A percentile compares a stretch with the other conserved stretches of the same genome.
Evolutionary conservation across 1,139 yeast genomes (phyloP).

Genomic region (Yamadazyma sp.): DNA sequence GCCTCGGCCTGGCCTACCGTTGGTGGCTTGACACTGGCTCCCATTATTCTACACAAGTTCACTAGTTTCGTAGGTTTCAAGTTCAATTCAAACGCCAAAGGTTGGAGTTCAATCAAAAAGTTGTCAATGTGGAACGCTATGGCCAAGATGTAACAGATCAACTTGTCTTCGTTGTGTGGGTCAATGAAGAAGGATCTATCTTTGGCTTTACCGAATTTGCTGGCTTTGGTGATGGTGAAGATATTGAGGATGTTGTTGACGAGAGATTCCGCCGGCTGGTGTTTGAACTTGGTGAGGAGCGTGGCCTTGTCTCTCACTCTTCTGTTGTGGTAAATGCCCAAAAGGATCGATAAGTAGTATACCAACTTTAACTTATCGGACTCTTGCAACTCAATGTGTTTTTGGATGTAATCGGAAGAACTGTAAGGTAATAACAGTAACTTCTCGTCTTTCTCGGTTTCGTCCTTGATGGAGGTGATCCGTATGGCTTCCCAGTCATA

Average conservation of each 20-base stretch:
- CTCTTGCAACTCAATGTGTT: slow-evolving; percentile 49
- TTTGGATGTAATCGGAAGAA: slow-evolving; percentile 20
- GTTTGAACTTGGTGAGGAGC: slow-evolving; percentile 56
- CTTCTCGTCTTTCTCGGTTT: slow-evolving; percentile 47
- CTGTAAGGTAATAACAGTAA: slow-evolving; percentile 62
- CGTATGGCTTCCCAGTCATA: slow-evolving; percentile 66
- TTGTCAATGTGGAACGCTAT: slow-evolving; percentile 74
- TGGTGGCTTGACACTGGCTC: slow-evolving; percentile 75
- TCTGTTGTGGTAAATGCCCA: slow-evolving; percentile 78
- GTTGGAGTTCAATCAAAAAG: slow-evolving; percentile 73
- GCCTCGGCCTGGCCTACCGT: slow-evolving; percentile 84
- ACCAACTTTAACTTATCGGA: slow-evolving; percentile 64
- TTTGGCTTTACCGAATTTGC: slow-evolving; percentile 70
- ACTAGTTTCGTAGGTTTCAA: slow-evolving; percentile 75
- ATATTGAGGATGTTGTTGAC: slow-evolving; percentile 72
- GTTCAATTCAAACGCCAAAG: slow-evolving; percentile 82
- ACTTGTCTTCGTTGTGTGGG: slow-evolving; percentile 83
- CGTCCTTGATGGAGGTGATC: slow-evolving; percentile 55
- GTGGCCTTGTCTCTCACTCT: slow-evolving; percentile 61
- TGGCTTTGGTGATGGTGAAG: slow-evolving; percentile 66
- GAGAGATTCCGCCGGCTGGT: slow-evolving; percentile 68
- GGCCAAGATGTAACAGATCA: slow-evolving; percentile 76
- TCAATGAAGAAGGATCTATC: slow-evolving; percentile 75
- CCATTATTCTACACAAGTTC: slow-evolving; percentile 74
- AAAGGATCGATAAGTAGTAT: slow-evolving; percentile 73